Percentiles rank a stretch among this genome's conserved stretches.
These are phyloP conservation scores for Hippophae gyantsensis DNA, from an alignment of 306 rosid species.

Conservation along the genomic window DNA sequence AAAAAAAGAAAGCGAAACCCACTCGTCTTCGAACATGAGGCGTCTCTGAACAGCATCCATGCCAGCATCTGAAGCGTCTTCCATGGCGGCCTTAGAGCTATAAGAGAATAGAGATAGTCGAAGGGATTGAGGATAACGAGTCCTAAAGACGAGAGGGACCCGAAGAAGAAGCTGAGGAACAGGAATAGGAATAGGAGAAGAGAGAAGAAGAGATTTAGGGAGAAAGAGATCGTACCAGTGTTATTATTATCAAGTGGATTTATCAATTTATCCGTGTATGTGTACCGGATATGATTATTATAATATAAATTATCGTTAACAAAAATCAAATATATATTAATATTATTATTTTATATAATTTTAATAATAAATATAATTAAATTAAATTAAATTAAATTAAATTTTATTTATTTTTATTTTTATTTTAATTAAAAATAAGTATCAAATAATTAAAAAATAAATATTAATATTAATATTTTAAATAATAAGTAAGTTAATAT, in stretches of 20 bases:
- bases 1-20: constrained; percentile 13
- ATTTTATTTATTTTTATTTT: too few species aligned
- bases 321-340: too few species aligned
- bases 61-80: constrained; percentile 50
- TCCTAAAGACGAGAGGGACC: not conserved
- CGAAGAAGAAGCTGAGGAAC: constrained; percentile 15
- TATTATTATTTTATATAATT: too few species aligned
- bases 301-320: too few species aligned
- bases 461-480: too few species aligned
- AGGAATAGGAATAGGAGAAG: constrained; percentile 8
- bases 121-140: constrained; percentile 6
- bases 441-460: too few species aligned
- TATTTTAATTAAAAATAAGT: too few species aligned
- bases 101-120: constrained; percentile 24
- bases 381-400: too few species aligned
- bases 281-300: not conserved
- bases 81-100: constrained; percentile 40
- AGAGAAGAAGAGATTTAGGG: constrained; percentile 1
- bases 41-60: constrained; percentile 99
- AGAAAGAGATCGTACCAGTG: constrained; percentile 14
- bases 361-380: too few species aligned
- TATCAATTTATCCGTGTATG: not conserved
- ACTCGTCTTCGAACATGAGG: constrained; percentile 98
- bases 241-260: too few species aligned
- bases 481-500: too few species aligned